These are phyloP conservation scores for Kwoniella heveanensis DNA, from an alignment of 768 basidiomycete genomes.

Conservation along the genomic window DNA sequence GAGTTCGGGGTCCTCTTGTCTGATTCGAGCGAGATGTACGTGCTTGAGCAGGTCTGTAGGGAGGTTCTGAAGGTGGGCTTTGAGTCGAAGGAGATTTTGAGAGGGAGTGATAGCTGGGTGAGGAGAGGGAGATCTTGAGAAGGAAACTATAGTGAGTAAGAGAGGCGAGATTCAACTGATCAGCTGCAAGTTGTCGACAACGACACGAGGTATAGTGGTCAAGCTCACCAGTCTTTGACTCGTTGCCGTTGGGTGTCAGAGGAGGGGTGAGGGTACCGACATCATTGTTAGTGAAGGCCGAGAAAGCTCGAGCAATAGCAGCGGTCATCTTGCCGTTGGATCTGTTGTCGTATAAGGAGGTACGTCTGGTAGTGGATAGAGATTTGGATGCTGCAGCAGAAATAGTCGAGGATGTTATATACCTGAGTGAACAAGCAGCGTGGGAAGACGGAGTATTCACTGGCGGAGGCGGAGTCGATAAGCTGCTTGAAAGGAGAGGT, in stretches of 20 bases:
- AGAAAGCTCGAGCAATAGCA: slow-evolving; percentile 11
- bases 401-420: background rate
- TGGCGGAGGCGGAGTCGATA: background rate
- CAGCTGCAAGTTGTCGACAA: background rate
- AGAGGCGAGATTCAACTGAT: background rate
- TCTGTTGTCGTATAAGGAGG: background rate
- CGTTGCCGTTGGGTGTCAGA: slow-evolving; percentile 22
- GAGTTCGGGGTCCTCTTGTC: slow-evolving; percentile 69
- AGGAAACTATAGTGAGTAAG: background rate
- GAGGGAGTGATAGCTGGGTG: slow-evolving; percentile 24
- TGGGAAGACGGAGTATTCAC: background rate
- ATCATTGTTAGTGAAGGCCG: slow-evolving; percentile 15
- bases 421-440: background rate
- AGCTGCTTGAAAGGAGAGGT: background rate
- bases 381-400: too few species aligned
- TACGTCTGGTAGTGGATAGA: background rate
- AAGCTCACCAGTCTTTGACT: slow-evolving; percentile 10
- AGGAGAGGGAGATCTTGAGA: slow-evolving; percentile 11
- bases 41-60: slow-evolving; percentile 71
- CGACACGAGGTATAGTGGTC: background rate
- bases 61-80: slow-evolving; percentile 36
- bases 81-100: slow-evolving; percentile 47
- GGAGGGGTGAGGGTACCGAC: slow-evolving; percentile 23
- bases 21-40: slow-evolving; percentile 76
- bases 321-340: slow-evolving; percentile 8